Evolutionary conservation across 345 rosid genomes (phyloP).

Genomic region (Raphanus sativus): DNA sequence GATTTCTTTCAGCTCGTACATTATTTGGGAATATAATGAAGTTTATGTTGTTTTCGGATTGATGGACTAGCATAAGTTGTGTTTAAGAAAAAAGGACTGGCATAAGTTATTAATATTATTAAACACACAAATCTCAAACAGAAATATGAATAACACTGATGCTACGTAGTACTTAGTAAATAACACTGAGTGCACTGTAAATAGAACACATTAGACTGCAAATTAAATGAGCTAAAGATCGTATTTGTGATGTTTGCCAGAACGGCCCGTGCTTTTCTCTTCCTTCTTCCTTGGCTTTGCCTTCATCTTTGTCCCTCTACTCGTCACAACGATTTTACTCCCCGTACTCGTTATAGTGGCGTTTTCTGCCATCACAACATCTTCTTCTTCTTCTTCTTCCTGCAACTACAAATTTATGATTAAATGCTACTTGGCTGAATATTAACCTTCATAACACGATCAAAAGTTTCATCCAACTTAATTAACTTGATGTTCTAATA

Average conservation of each 20-base stretch:
- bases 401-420: not conserved
- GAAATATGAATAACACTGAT: not conserved
- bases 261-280: not conserved
- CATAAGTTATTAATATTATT: not conserved
- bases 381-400: not conserved
- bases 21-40: not conserved
- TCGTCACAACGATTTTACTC: not conserved
- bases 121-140: not conserved
- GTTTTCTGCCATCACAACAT: not conserved
- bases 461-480: not conserved
- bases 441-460: not conserved
- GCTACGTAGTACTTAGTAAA: not conserved
- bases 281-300: not conserved
- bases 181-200: not conserved
- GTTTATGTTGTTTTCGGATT: not conserved
- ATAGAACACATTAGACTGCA: not conserved
- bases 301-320: not conserved
- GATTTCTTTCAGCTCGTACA: not conserved
- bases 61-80: not conserved
- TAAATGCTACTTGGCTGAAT: not conserved
- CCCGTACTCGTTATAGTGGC: not conserved
- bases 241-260: not conserved
- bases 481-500: not conserved
- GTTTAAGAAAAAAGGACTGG: not conserved
- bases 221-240: not conserved